Conservation (phyloP, 768 basidiomycete species). For the Boletus barrowsii region DNA sequence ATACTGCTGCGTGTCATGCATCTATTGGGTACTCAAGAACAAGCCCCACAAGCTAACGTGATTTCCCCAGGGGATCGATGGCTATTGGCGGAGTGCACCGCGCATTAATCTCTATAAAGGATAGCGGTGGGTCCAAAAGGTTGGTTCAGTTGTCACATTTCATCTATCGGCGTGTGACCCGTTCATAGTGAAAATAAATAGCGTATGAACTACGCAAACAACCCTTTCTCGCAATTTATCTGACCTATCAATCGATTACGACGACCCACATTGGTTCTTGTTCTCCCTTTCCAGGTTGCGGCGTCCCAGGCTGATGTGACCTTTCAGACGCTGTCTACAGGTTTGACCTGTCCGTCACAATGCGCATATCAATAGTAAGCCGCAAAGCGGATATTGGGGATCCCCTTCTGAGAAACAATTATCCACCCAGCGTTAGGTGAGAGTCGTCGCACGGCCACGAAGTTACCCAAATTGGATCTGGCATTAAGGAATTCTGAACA, state of each 20-base stretch:
- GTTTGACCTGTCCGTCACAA: slow-evolving; percentile 8
- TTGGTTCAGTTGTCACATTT: slow-evolving; percentile 5
- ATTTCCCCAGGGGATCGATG: neutral
- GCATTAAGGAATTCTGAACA: slow-evolving; percentile 17
- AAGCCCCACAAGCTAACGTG: neutral
- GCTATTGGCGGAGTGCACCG: neutral
- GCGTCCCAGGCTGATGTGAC: slow-evolving; percentile 7
- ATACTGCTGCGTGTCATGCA: slow-evolving; percentile 1
- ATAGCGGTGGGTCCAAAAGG: neutral
- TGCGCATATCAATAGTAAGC: slow-evolving; percentile 7
- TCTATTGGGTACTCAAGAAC: neutral
- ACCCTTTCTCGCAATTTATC: slow-evolving; percentile 10
- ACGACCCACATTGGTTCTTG: slow-evolving; percentile 15
- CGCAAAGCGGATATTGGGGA: slow-evolving; percentile 23
- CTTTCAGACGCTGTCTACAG: neutral
- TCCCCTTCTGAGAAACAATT: neutral
- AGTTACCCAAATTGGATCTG: slow-evolving; percentile 5
- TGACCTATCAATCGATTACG: slow-evolving; percentile 5
- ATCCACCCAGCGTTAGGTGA: neutral
- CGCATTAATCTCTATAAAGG: neutral
- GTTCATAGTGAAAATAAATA: slow-evolving; percentile 8
- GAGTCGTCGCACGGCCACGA: slow-evolving; percentile 4
- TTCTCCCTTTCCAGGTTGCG: slow-evolving; percentile 6
- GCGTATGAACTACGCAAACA: slow-evolving; percentile 11
- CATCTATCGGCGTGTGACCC: neutral